A percentile compares a stretch with the other conserved stretches of the same genome.
phyloP scores from a whole-genome alignment of 441 rosid species.

The Populus hybrid region DNA sequence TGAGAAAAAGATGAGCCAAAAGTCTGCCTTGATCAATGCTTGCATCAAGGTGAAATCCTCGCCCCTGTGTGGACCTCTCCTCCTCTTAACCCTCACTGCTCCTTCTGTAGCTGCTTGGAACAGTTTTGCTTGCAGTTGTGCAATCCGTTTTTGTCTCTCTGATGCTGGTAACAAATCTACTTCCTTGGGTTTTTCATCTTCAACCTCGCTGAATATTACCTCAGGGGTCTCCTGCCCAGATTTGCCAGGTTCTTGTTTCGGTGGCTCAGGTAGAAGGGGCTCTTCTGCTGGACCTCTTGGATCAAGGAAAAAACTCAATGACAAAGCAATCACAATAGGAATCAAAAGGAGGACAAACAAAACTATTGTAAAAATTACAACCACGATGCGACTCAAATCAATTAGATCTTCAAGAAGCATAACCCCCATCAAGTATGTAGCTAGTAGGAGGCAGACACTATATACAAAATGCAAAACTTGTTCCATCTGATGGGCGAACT shows the following conservation, averaged over 20 bases:
- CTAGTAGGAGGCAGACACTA: constrained; percentile 58
- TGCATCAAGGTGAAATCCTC: constrained; percentile 89
- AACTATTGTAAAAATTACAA: constrained; percentile 45
- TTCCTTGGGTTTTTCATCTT: constrained; percentile 78
- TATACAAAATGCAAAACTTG: constrained; percentile 66
- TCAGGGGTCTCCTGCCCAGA: constrained; percentile 34
- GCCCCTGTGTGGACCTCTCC: constrained; percentile 85
- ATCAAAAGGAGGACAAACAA: constrained; percentile 55
- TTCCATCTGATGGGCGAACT: constrained; percentile 55
- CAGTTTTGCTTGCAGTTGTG: constrained; percentile 70
- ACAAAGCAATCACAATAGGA: constrained; percentile 67
- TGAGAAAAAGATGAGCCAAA: constrained; percentile 89
- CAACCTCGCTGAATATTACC: constrained; percentile 81
- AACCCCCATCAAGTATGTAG: constrained; percentile 80
- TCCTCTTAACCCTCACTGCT: constrained; percentile 76
- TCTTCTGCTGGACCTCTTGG: constrained; percentile 39
- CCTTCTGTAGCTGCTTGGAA: constrained; percentile 89
- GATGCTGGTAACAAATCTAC: constrained; percentile 79
- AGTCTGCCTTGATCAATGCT: constrained; percentile 87
- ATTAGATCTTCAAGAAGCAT: constrained; percentile 81
- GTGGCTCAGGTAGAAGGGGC: constrained; percentile 49
- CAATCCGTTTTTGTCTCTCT: constrained; percentile 76
- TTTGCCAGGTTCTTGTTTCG: constrained; percentile 50
- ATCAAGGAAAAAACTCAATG: constrained; percentile 48
- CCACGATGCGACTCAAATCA: constrained; percentile 42